A percentile compares a stretch with the other conserved stretches of the same genome.
Conservation (phyloP, 2,329 filamentous ascomycete species). For the Ceratocystis destructans region DNA sequence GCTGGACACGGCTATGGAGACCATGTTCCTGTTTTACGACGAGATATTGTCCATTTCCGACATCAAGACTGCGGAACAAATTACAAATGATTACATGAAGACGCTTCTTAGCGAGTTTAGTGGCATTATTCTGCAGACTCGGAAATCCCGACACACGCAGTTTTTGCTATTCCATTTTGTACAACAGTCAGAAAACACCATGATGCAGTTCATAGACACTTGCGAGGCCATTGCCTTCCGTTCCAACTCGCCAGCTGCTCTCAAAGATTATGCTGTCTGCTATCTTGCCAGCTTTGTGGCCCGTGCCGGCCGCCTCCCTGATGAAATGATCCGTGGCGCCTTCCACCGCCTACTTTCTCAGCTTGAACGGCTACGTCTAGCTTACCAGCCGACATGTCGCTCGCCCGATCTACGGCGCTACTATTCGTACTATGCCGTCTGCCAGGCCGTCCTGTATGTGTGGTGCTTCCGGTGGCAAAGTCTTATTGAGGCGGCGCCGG, state of each 20-base stretch:
- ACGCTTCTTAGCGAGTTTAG: constrained; percentile 75
- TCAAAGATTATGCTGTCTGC: constrained; percentile 73
- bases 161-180: constrained; percentile 94
- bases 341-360: constrained; percentile 67
- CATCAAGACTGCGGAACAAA: constrained; percentile 43
- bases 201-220: constrained; percentile 49
- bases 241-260: constrained; percentile 52
- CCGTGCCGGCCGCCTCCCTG: constrained; percentile 67
- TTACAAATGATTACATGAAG: constrained; percentile 44
- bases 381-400: constrained; percentile 59
- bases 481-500: constrained; percentile 50
- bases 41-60: constrained; percentile 55
- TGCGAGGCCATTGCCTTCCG: constrained; percentile 30
- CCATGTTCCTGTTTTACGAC: constrained; percentile 72
- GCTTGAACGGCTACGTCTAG: constrained; percentile 58
- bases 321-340: constrained; percentile 64
- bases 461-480: constrained; percentile 98
- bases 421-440: constrained; percentile 70
- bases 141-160: constrained; percentile 83
- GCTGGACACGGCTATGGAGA: constrained; percentile 78
- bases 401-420: constrained; percentile 79
- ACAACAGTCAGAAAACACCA: constrained; percentile 63
- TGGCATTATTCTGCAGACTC: constrained; percentile 76
- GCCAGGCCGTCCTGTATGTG: constrained; percentile 84
- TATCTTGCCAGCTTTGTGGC: constrained; percentile 94